phyloP scores from a whole-genome alignment of 768 basidiomycete species.

The Pholiota molesta region DNA sequence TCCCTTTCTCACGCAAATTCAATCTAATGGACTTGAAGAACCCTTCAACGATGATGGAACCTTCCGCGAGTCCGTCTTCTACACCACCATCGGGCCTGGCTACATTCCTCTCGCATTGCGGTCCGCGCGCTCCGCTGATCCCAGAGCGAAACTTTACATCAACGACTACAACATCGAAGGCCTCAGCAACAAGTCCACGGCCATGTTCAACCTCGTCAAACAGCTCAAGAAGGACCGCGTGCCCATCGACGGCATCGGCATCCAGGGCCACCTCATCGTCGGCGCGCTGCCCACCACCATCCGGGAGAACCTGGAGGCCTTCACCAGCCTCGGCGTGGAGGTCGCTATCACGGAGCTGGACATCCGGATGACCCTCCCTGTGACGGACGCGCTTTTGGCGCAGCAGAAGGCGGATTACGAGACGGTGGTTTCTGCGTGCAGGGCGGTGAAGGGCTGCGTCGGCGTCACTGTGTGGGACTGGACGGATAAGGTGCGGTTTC shows the following conservation, averaged over 20 bases:
- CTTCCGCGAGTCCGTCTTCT: conserved; percentile 55
- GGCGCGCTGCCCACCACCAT: conserved; percentile 54
- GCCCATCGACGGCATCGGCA: conserved; percentile 64
- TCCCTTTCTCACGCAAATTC: conserved; percentile 29
- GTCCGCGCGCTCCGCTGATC: conserved; percentile 57
- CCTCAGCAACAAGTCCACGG: conserved; percentile 54
- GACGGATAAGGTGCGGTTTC: conserved; percentile 35
- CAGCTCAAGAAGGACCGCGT: conserved; percentile 46
- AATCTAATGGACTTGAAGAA: conserved; percentile 52
- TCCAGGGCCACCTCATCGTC: conserved; percentile 63
- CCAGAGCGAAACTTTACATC: conserved; percentile 56
- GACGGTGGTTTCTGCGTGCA: conserved; percentile 58
- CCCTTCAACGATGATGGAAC: conserved; percentile 66
- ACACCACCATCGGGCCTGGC: conserved; percentile 46
- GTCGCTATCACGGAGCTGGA: conserved; percentile 73
- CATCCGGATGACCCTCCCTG: conserved; percentile 60
- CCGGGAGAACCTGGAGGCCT: conserved; percentile 48
- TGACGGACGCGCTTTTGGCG: conserved; percentile 45
- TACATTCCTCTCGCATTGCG: conserved; percentile 54
- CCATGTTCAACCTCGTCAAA: conserved; percentile 54
- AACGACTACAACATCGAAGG: conserved; percentile 46
- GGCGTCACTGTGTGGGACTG: conserved; percentile 50
- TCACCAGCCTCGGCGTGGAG: conserved; percentile 63
- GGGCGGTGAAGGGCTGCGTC: conserved; percentile 42
- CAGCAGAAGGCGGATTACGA: conserved; percentile 64